Base-by-base conservation (phyloP, 208 protist genomes). In the Trypanosoma vivax region DNA sequence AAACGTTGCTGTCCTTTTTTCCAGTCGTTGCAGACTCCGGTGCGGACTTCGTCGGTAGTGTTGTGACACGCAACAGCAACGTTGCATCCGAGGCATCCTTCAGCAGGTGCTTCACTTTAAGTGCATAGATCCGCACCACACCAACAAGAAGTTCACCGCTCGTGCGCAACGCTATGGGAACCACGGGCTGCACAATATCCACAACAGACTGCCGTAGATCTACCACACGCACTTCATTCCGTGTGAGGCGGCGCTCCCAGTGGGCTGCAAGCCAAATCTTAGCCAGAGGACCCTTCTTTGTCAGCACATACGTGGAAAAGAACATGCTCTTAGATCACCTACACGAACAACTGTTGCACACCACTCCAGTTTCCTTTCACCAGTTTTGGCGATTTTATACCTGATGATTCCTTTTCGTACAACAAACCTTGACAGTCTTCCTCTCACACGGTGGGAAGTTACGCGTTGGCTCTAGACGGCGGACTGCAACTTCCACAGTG, bases 261-360 rank as follows among this genome's bases (percentile, higher is more conserved):
- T 98, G 95, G 1, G 95, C 96, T 0, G 96, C 97, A 18, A 98
- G 86, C 97, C 97, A 99, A 14, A 98, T 79, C 73, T 96, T 97
- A 18, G 88, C 95, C 23, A 99, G 73, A 0, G 92, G 85, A n/a
- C 95, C 93, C 51, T 96, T 92, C 65, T 97, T 98, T 13, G 93
- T 92, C 28, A 99, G 75, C 10, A 99, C 92, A 58, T 96, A 94
- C 19, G 97, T 92, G 23, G 90, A 96, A 79, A 96, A 98, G 73
- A 99, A 99, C 97, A 99, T 98, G 18, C 30, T 49, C 16, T 31
- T 70, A 7, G 31, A 62, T 48, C 39, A 60, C 30, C 38, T 60
- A 49, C 37, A n/a, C n/a, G n/a, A n/a, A n/a, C n/a, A n/a, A n/a
- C 25, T 58, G 31, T 67, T 57, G 21, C 9, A 53, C 33, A 5